These are phyloP conservation scores for Boletus speciosus DNA, from an alignment of 768 basidiomycete genomes.

Conservation along the genomic window DNA sequence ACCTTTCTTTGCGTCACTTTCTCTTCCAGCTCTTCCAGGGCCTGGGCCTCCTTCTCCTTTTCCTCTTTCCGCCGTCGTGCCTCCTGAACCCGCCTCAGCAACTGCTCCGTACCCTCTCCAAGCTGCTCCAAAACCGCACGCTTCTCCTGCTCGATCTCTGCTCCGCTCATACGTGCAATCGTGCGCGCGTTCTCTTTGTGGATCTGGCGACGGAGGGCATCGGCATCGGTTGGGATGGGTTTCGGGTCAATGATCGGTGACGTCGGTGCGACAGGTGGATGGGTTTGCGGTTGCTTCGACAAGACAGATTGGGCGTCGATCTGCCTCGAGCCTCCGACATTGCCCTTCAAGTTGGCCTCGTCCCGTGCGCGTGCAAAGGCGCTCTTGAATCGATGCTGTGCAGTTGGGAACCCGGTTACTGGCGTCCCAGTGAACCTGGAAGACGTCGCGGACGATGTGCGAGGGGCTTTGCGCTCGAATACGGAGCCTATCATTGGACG, in stretches of 20 bases:
- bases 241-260: constrained; percentile 6
- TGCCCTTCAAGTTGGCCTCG: constrained; percentile 15
- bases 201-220: constrained; percentile 53
- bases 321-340: constrained; percentile 19
- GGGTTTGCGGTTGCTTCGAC: constrained; percentile 16
- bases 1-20: not conserved
- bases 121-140: constrained; percentile 68
- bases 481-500: constrained; percentile 43
- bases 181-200: constrained; percentile 62
- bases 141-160: constrained; percentile 64
- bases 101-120: constrained; percentile 60
- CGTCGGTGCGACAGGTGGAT: not conserved
- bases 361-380: constrained; percentile 54
- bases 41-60: not conserved
- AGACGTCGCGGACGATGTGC: constrained; percentile 24
- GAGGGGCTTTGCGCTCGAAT: constrained; percentile 37
- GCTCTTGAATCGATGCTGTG: constrained; percentile 61
- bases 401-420: constrained; percentile 57
- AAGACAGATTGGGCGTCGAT: constrained; percentile 23
- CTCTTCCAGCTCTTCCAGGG: not conserved
- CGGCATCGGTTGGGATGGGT: constrained; percentile 22
- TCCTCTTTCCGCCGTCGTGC: constrained; percentile 18
- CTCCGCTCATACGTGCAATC: constrained; percentile 66
- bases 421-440: constrained; percentile 16
- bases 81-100: constrained; percentile 42